phyloP scores from a whole-genome alignment of 2,329 filamentous ascomycete genomes.

The Fusarium domesticum region DNA sequence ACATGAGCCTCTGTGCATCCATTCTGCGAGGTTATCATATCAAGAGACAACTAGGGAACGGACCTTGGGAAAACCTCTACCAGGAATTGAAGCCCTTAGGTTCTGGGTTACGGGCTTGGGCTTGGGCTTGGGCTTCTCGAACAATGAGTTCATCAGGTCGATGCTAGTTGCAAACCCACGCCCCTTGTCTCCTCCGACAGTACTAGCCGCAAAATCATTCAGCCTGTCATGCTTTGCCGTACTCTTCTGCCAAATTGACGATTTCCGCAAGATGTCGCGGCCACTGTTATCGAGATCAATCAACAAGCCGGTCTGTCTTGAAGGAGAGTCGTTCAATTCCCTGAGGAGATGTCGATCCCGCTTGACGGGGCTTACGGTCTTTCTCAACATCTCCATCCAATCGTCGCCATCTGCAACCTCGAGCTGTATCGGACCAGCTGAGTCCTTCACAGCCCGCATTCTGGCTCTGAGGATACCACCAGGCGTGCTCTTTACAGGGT shows the following conservation, averaged over 20 bases:
- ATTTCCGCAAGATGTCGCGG: constrained; percentile 48
- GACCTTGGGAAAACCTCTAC: constrained; percentile 81
- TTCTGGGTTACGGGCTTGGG: constrained; percentile 53
- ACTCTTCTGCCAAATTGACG: constrained; percentile 37
- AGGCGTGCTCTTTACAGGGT: constrained; percentile 47
- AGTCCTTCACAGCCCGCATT: constrained; percentile 61
- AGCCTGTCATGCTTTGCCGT: constrained; percentile 29
- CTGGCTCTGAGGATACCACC: constrained; percentile 62
- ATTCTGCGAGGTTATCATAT: constrained; percentile 33
- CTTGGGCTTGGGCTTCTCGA: constrained; percentile 62
- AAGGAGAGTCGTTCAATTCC: constrained; percentile 55
- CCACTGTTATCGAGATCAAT: constrained; percentile 36
- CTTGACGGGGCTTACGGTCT: constrained; percentile 91
- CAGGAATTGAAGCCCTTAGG: constrained; percentile 48
- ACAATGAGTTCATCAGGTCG: constrained; percentile 93
- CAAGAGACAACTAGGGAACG: constrained; percentile 54
- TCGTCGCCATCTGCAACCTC: constrained; percentile 70
- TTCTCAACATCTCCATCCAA: constrained; percentile 91
- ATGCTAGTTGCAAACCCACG: constrained; percentile 82
- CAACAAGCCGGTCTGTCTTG: constrained; percentile 26
- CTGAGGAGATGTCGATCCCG: constrained; percentile 75
- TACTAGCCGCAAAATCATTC: constrained; percentile 30
- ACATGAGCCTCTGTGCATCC: constrained; percentile 31
- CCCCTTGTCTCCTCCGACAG: constrained; percentile 43
- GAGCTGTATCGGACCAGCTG: constrained; percentile 55